Evolutionary conservation across 1,284 basidiomycete species (phyloP).

Genomic region (Fomitopsis betulina): DNA sequence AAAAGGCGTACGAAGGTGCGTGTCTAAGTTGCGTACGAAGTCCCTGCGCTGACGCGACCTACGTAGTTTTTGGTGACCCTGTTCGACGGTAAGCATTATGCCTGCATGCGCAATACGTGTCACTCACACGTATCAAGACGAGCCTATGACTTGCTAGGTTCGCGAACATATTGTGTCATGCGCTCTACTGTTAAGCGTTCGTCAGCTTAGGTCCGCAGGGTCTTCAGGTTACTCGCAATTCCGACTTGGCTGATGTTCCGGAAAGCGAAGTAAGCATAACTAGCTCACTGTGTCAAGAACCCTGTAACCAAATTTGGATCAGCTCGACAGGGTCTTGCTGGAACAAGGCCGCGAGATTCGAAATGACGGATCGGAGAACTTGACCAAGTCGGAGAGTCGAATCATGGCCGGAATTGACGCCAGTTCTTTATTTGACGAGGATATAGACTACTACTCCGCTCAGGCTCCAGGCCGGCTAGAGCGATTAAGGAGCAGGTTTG

Average conservation of each 20-base stretch:
- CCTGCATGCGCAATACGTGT: conserved; percentile 4
- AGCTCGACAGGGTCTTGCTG: conserved; percentile 25
- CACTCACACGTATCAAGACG: conserved; percentile 29
- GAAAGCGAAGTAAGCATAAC: conserved; percentile 15
- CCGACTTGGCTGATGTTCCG: conserved; percentile 17
- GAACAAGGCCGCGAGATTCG: conserved; percentile 33
- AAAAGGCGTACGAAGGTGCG: conserved; percentile 74
- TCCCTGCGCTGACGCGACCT: conserved; percentile 8
- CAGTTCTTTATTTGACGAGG: conserved; percentile 38
- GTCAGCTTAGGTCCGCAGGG: conserved; percentile 21
- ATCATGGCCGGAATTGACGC: conserved; percentile 42
- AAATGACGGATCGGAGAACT: conserved; percentile 20
- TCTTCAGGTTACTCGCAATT: conserved; percentile 13
- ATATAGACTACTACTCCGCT: background rate
- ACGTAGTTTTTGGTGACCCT: conserved; percentile 66
- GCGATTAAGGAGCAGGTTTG: conserved; percentile 8
- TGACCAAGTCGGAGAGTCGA: conserved; percentile 21
- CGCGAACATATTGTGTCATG: background rate
- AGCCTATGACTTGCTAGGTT: conserved; percentile 76
- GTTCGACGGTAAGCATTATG: conserved; percentile 52
- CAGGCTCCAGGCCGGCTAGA: background rate
- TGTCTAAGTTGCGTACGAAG: background rate
- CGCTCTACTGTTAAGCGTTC: conserved; percentile 4
- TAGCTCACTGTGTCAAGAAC: background rate
- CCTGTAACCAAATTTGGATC: background rate